Base-by-base conservation (phyloP, 2,329 filamentous ascomycete species). In the Aureobasidium sp. region DNA sequence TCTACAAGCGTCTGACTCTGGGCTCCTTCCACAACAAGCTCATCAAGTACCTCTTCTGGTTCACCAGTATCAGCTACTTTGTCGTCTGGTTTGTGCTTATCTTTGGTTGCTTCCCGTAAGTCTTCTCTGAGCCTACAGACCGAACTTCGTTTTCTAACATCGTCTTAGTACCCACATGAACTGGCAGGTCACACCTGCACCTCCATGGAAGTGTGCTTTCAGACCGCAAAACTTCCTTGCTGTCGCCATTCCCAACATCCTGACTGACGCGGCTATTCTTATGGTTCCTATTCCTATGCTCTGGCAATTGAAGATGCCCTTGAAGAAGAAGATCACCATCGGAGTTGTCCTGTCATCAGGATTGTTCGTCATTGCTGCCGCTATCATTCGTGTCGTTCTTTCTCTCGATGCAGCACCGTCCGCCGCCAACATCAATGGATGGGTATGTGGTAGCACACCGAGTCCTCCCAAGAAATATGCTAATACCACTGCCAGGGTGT, bases 381-480 rank as follows among this genome's bases (percentile, higher is more conserved):
- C 74, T 22, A 68, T 75, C 48, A 67, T 73, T 15, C 69, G 73
- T 9, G 69, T 69, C 34, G 66, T 68, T n/a, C 67, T 73, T 58
- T 72, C 73, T 0, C 64, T 75, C 2, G 66, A 67, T 29, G 63
- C 66, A 8, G 64, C 64, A 15, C 72, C 72, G 0, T 70, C 68
- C 1, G 71, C 70, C 1, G 64, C 71, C 15, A 73, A 69, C 59
- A 74, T 75, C 56, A 75, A 76, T 51, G 64, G 68, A n/a, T 75
- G 74, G 74, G 42, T 45, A 45, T 45, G 42, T 45, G 42, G 14
- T 44, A 17, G 42, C 14, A 14, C 17, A 15, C 15, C 6, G 7
- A 39, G 7, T 14, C 17, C 42, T 3, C 15, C 1, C 2, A 44
- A 8, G 22, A 45, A 27, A 17, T 14, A 27, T 45, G 14, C 42